Percentiles rank a stretch among this genome's conserved stretches.
Evolutionary conservation across 805 yeast genomes (phyloP).

Genomic region (Zygosaccharomyces kombuchaensis): DNA sequence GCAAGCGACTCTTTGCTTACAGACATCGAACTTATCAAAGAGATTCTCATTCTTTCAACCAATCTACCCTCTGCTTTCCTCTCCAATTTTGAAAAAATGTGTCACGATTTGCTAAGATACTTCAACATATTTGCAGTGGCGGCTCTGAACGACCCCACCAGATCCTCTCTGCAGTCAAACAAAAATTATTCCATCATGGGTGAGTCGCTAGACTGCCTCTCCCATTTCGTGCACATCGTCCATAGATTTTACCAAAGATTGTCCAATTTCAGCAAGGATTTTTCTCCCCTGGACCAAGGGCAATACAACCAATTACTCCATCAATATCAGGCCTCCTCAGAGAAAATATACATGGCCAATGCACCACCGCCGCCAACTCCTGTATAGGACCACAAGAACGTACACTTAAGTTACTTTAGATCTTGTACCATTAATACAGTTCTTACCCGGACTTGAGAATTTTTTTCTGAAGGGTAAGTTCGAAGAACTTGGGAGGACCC

Average conservation of each 20-base stretch:
- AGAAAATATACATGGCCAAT: conserved; percentile 30
- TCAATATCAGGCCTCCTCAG: conserved; percentile 28
- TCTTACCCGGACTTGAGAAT: conserved; percentile 14
- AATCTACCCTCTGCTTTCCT: conserved; percentile 46
- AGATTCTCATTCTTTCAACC: conserved; percentile 51
- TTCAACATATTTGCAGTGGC: conserved; percentile 41
- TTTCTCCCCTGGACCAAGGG: conserved; percentile 20
- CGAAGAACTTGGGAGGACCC: conserved; percentile 4
- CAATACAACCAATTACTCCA: conserved; percentile 24
- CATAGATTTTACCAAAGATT: conserved; percentile 30
- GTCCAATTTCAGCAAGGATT: conserved; percentile 23
- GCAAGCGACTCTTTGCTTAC: conserved; percentile 48
- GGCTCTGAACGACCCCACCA: conserved; percentile 22
- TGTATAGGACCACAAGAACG: conserved; percentile 7
- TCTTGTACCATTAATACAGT: neutral
- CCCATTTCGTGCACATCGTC: conserved; percentile 33
- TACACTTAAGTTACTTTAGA: neutral
- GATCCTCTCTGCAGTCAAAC: conserved; percentile 22
- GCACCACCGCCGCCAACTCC: conserved; percentile 34
- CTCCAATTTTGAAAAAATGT: conserved; percentile 39
- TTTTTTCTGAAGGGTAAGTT: conserved; percentile 1
- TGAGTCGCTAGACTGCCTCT: conserved; percentile 40
- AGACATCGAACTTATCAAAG: conserved; percentile 42
- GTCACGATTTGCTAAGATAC: conserved; percentile 44
- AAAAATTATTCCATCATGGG: conserved; percentile 41